Evolutionary conservation across 179 eudicot species (phyloP).

Genomic region (Corrigiola litoralis): DNA sequence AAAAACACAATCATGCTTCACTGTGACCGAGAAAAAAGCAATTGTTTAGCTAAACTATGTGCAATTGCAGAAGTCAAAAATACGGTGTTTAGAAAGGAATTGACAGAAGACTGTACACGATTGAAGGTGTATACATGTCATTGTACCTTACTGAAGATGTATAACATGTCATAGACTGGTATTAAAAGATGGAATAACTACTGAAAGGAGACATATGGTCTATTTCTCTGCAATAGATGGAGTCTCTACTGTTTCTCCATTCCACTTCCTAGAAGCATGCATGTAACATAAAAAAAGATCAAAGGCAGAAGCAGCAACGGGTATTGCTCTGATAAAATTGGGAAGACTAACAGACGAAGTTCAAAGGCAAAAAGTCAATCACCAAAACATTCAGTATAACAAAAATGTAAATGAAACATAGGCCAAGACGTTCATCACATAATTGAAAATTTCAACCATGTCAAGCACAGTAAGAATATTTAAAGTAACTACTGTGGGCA

Average conservation of each 20-base stretch:
- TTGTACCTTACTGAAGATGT: too few relatives aligned
- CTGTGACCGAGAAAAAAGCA: slow-evolving; percentile 33
- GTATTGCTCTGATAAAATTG: background rate
- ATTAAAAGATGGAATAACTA: background rate
- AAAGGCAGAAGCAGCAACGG: background rate
- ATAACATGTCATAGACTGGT: background rate
- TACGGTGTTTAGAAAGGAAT: too few relatives aligned
- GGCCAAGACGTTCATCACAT: too few relatives aligned
- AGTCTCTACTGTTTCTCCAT: background rate
- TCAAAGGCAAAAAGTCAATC: background rate
- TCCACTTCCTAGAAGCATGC: background rate
- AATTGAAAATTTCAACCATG: too few relatives aligned
- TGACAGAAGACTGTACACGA: too few relatives aligned
- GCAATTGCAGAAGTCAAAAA: too few relatives aligned
- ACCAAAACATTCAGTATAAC: background rate
- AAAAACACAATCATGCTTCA: slow-evolving; percentile 93
- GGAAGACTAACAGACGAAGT: background rate
- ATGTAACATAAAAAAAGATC: background rate
- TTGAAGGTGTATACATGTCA: too few relatives aligned
- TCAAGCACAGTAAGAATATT: background rate
- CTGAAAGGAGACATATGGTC: background rate
- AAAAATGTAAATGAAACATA: too few relatives aligned
- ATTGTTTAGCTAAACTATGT: background rate
- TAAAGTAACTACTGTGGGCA: too few relatives aligned
- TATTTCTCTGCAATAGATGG: background rate